phyloP scores from a whole-genome alignment of 768 basidiomycete species.

The Suillus decipiens region DNA sequence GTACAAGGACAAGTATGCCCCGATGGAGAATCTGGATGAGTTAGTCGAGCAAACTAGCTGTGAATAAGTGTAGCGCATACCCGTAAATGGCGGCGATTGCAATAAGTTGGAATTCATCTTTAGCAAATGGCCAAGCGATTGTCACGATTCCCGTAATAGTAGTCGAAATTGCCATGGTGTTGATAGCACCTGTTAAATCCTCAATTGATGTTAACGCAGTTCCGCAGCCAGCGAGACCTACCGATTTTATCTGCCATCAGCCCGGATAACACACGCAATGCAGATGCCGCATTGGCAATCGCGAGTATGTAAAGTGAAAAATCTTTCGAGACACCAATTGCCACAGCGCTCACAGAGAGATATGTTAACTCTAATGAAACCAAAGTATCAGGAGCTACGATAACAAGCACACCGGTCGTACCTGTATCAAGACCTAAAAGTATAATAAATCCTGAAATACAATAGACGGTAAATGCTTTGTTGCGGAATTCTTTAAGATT shows the following conservation, averaged over 20 bases:
- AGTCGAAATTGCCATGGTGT: constrained; percentile 67
- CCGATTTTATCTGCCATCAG: constrained; percentile 55
- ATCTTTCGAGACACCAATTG: constrained; percentile 46
- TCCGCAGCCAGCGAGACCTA: constrained; percentile 19
- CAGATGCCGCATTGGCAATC: constrained; percentile 66
- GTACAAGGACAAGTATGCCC: constrained; percentile 60
- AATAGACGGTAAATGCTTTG: constrained; percentile 55
- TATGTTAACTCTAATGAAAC: constrained; percentile 59
- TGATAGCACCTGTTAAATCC: constrained; percentile 57
- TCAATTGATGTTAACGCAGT: not conserved
- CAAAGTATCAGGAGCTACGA: constrained; percentile 15
- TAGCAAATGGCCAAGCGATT: constrained; percentile 70
- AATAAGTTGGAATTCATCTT: constrained; percentile 44
- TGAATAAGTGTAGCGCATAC: constrained; percentile 36
- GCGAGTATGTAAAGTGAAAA: constrained; percentile 68
- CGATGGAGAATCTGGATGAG: constrained; percentile 52
- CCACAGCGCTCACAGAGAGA: constrained; percentile 56
- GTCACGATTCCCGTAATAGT: constrained; percentile 57
- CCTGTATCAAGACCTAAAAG: constrained; percentile 76
- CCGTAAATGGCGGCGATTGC: constrained; percentile 65
- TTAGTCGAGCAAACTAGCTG: not conserved
- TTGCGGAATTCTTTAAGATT: constrained; percentile 52
- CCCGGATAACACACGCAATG: constrained; percentile 56
- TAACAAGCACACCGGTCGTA: constrained; percentile 20
- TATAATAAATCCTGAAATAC: constrained; percentile 52